Evolutionary conservation across 495 filamentous ascomycete genomes (phyloP), one percentile per base, ranked within the genome.

Genomic region (Lophiotrema nucula): DNA sequence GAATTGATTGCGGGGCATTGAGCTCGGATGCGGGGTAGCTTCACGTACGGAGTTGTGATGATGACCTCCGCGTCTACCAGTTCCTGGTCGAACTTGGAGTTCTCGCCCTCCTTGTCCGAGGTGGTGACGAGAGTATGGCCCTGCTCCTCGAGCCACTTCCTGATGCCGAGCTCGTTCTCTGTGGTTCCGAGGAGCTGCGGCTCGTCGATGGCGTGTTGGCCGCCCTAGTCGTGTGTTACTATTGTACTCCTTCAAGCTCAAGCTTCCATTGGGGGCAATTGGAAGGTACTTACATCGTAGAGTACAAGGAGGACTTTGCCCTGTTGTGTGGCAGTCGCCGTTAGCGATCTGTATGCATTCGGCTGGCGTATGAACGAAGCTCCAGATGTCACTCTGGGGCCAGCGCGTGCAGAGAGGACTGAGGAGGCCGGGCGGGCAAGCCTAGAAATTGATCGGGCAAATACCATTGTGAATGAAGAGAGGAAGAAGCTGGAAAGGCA

Each of bases 121-220:
- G 93, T 98, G 64, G 92, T 98, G 55, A 98, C 86, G 47, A 98
- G 82, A 25, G 88, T 92, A 82, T 98, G 93, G 69, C 93, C 93
- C 71, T 91, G 82, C 46, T 89, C 88, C 77, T 97, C 93, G 61
- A 98, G 81, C 93, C 93, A 98, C 76, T 93, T 89, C 61, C 93
- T 83, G 69, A 98, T 74, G 48, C 93, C 93, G 52, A 98, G 88
- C 81, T 98, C 93, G 74, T 97, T 97, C 80, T 98, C 91, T 49
- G 88, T 96, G 39, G 92, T 95, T 67, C 93, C 93, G 54, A 98
- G 85, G 52, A 98, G 82, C 60, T 80, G 80, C 48, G 92, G 91
- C 66, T 92, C 88, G 70, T 96, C 74, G 60, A 78, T 72, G 69
- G 86, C 84, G 75, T 88, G 86, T 70, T 81, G 76, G 64, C 77